A percentile compares a stretch with the other conserved stretches of the same genome.
Evolutionary conservation across 169 alveolate species (phyloP).

Genomic region (Theileria equi): DNA sequence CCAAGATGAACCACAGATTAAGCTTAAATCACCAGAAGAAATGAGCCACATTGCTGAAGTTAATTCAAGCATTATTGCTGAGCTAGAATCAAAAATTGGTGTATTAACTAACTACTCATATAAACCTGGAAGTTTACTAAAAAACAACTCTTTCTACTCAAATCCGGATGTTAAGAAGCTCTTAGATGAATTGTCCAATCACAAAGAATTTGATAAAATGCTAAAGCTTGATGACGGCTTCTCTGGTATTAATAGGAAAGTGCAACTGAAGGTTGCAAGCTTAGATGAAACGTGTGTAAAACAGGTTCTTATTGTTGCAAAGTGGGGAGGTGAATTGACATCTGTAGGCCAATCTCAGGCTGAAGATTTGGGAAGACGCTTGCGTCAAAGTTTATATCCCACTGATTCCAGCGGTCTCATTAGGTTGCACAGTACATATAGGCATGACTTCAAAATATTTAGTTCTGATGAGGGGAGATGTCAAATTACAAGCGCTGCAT

Average conservation of each 20-base stretch:
- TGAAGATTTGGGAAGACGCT: slow-evolving; percentile 85
- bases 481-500: slow-evolving; percentile 96
- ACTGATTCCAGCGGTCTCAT: slow-evolving; percentile 91
- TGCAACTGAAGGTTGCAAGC: slow-evolving; percentile 77
- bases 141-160: neutral
- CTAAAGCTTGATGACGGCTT: slow-evolving; percentile 90
- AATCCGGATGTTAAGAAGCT: neutral
- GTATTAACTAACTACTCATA: neutral
- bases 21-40: slow-evolving; percentile 91
- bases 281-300: slow-evolving; percentile 46
- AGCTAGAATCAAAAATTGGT: slow-evolving; percentile 45
- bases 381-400: slow-evolving; percentile 87
- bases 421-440: slow-evolving; percentile 93
- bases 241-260: slow-evolving; percentile 93
- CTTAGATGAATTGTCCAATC: slow-evolving; percentile 60
- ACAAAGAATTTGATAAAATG: slow-evolving; percentile 78
- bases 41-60: slow-evolving; percentile 69
- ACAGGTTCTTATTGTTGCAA: slow-evolving; percentile 90
- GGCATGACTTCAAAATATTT: slow-evolving; percentile 97
- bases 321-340: slow-evolving; percentile 99
- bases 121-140: neutral
- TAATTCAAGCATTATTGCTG: slow-evolving; percentile 65
- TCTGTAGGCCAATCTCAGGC: slow-evolving; percentile 92
- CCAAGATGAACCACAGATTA: slow-evolving; percentile 76
- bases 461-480: slow-evolving; percentile 98